Evolutionary conservation across 2,329 filamentous ascomycete species (phyloP), one percentile per base, ranked within the genome.

Genomic region (Reticulascus tulasneorum): DNA sequence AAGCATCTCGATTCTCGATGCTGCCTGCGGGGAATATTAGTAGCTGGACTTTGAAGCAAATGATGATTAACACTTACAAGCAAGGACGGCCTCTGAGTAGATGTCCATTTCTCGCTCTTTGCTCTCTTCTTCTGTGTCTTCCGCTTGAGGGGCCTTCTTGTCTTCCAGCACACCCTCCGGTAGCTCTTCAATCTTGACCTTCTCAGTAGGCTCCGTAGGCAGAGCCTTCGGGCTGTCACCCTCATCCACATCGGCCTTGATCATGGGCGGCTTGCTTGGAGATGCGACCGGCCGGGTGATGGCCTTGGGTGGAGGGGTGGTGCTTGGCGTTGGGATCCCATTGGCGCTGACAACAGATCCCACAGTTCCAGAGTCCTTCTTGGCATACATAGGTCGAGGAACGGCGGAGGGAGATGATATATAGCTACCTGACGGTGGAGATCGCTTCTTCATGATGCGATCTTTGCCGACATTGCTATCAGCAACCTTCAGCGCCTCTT

Each of bases 1-100:
- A 98, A 30, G 84, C 75, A 61, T 98, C 93, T 51, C 84, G 88
- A 71, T 97, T 96, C 59, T 97, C 90, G 62, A 98, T 97, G 67
- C 90, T 96, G 73, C 81, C 81, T 85, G 41, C 52, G 27, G 34
- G 30, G 24, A 19, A 12, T 50, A 57, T 71, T 54, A 66, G 54
- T 43, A 19, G 35, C 32, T 37, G 11, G n/a, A n/a, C n/a, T 13
- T 19, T 33, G 38, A 31, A 43, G 33, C 10, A 26, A 17, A 6
- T 15, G 12, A 9, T 33, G 6, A 23, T 16, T 6, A 17, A 30
- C 36, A 73, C 80, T 81, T 71, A 83, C 93, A 98, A 53, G 82
- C 79, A 59, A 98, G 71, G 12, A 86, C 90, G 40, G 90, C 87
- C 51, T 97, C 86, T 1, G 91, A 91, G 64, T 95, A 98, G 51